Evolutionary conservation across 352 stramenopile species (phyloP).

Genomic region (Globisporangium spiculum): DNA sequence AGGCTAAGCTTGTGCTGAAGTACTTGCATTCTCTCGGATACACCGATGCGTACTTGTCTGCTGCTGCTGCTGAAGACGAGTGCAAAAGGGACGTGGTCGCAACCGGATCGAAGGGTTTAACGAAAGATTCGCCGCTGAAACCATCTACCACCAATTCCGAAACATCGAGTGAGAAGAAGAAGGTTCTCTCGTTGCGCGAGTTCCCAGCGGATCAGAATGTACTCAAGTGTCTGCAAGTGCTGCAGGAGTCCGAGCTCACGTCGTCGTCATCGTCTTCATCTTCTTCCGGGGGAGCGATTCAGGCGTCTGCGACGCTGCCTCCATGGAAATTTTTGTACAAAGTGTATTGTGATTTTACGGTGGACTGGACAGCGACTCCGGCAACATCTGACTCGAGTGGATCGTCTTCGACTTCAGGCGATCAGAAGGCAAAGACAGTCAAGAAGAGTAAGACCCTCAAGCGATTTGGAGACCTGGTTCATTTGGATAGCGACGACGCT

Average conservation of each 20-base stretch:
- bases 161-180: neutral
- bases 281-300: neutral
- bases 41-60: conserved; percentile 24
- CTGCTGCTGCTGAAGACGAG: conserved; percentile 23
- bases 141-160: neutral
- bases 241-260: conserved; percentile 27
- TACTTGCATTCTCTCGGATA: conserved; percentile 48
- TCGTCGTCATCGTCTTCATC: neutral
- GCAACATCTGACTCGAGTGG: conserved; percentile 5
- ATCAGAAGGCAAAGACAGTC: conserved; percentile 10
- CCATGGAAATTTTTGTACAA: conserved; percentile 80
- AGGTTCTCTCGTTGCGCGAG: conserved; percentile 25
- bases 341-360: conserved; percentile 62
- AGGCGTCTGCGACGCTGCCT: conserved; percentile 19
- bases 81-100: neutral
- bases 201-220: conserved; percentile 76
- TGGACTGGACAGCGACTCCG: conserved; percentile 42
- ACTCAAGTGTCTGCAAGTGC: conserved; percentile 67
- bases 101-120: neutral
- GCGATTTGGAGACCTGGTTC: conserved; percentile 4
- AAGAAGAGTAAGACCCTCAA: conserved; percentile 8
- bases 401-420: neutral
- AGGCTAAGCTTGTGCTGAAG: conserved; percentile 42
- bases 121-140: neutral
- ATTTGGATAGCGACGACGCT: neutral